Evolutionary conservation across 495 filamentous ascomycete genomes (phyloP), one percentile per base, ranked within the genome.

Genomic region (Gamarada debralockiae): DNA sequence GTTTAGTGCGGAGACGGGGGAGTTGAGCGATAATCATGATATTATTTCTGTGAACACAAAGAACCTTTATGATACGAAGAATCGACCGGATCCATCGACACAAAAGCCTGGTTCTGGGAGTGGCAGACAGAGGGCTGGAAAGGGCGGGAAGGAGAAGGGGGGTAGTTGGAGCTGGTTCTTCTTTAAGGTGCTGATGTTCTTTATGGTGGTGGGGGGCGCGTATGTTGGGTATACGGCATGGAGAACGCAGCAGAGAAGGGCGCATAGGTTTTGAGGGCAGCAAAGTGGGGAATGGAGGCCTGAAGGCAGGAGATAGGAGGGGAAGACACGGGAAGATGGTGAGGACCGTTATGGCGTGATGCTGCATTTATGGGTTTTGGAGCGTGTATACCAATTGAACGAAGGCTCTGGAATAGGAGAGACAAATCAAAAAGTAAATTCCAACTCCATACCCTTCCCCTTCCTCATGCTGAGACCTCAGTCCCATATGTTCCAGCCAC

Each of bases 21-120:
- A 99, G 72, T 78, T 99, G 59, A 89, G 81, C 67, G 95, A 99
- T 70, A 96, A 97, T 77, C 90, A 96, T 79, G 95, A 99, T 68
- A 95, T 99, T 68, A 85, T 97, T 68, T 85, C 79, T 49, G 80
- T 99, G 67, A 73, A 85, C 52, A 82, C 92, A 34, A 87, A 88
- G 76, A 97, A 97, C 66, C 76, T 97, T 23, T 97, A 99, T 70
- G 78, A 77, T 50, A 70, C 84, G 47, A 77, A 72, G 63, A 33
- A 34, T 27, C 47, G 60, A 1, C 13, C 37, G 6, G 53, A 57
- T 8, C 17, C 14, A 9, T 14, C 37, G 1, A 33, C 25, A 31
- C 48, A 27, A 17, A 49, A 52, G 22, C 52, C 45, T 15, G 41
- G 37, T 17, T 38, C 38, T 47, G 29, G 25, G 48, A 10, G 5